Percentiles rank a stretch among this genome's conserved stretches.
These are phyloP conservation scores for Beta lomatogona DNA, from an alignment of 179 eudicot species.

Conservation along the genomic window DNA sequence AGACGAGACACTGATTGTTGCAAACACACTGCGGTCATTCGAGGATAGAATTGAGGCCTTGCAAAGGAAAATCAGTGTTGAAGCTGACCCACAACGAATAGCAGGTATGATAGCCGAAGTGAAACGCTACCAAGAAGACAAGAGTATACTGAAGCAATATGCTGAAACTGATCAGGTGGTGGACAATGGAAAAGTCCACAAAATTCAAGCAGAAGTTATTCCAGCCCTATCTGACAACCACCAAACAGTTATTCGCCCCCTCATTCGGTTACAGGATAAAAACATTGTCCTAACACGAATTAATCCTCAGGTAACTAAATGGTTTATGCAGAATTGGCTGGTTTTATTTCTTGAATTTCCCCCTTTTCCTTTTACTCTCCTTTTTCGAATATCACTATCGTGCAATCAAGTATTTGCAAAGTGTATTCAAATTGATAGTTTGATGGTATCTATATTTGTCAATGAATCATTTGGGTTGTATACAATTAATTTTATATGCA, in stretches of 20 bases:
- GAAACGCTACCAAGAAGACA: slow-evolving; percentile 93
- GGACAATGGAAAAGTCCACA: slow-evolving; percentile 78
- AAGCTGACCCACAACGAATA: slow-evolving; percentile 73
- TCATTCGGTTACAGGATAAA: slow-evolving; percentile 70
- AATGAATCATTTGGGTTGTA: not conserved
- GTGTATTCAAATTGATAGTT: not conserved
- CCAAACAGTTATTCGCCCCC: slow-evolving; percentile 77
- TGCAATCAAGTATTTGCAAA: not conserved
- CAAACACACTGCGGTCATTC: slow-evolving; percentile 88
- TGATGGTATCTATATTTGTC: not conserved
- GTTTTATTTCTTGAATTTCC: not conserved
- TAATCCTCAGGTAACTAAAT: slow-evolving; percentile 63
- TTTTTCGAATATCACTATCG: not conserved
- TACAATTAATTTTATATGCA: not conserved
- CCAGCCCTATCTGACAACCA: slow-evolving; percentile 82
- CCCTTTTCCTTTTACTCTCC: not conserved
- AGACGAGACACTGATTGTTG: slow-evolving; percentile 89
- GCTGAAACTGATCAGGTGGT: slow-evolving; percentile 93
- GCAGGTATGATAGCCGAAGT: slow-evolving; percentile 87
- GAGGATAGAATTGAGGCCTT: slow-evolving; percentile 92
- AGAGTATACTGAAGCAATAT: slow-evolving; percentile 80
- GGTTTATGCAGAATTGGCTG: not conserved
- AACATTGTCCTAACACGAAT: slow-evolving; percentile 81
- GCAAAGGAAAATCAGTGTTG: slow-evolving; percentile 73
- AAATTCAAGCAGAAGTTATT: slow-evolving; percentile 80